phyloP scores from a whole-genome alignment of 495 filamentous ascomycete genomes.

The Chlorociboria aeruginascens region DNA sequence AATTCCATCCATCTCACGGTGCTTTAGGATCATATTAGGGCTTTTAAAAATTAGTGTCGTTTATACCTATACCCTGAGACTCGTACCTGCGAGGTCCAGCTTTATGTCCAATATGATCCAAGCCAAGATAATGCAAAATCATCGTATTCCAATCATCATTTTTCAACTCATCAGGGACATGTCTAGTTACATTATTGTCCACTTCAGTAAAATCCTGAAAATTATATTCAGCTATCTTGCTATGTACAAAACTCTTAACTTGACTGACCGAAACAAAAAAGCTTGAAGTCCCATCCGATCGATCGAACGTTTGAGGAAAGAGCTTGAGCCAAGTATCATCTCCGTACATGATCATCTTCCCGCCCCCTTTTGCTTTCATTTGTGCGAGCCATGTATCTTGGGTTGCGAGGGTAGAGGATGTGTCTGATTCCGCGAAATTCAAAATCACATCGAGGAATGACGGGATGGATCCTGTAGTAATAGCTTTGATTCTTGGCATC shows the following conservation, averaged over 20 bases:
- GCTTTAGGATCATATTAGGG: slow-evolving; percentile 84
- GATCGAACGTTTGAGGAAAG: slow-evolving; percentile 77
- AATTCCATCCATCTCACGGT: slow-evolving; percentile 86
- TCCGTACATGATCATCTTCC: slow-evolving; percentile 85
- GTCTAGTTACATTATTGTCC: slow-evolving; percentile 92
- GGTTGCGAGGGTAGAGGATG: slow-evolving; percentile 65
- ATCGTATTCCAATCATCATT: slow-evolving; percentile 82
- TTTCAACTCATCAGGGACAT: slow-evolving; percentile 63
- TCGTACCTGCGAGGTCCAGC: slow-evolving; percentile 70
- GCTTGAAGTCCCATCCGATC: slow-evolving; percentile 84
- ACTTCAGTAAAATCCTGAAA: slow-evolving; percentile 91
- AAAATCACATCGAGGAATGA: slow-evolving; percentile 95
- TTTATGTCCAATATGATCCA: slow-evolving; percentile 98
- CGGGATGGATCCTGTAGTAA: slow-evolving; percentile 91
- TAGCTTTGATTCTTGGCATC: slow-evolving; percentile 95
- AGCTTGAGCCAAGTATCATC: slow-evolving; percentile 98
- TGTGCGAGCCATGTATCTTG: slow-evolving; percentile 97
- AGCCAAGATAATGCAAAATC: slow-evolving; percentile 88
- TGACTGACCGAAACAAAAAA: slow-evolving; percentile 91
- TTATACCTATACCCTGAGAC: neutral
- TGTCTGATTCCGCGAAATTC: slow-evolving; percentile 92
- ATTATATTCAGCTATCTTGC: slow-evolving; percentile 19
- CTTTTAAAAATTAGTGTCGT: neutral
- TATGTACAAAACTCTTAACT: slow-evolving; percentile 10
- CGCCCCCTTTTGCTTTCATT: slow-evolving; percentile 55